Evolutionary conservation across 139 green algal species (phyloP).

Genomic region (Chlamydomonas sp.): DNA sequence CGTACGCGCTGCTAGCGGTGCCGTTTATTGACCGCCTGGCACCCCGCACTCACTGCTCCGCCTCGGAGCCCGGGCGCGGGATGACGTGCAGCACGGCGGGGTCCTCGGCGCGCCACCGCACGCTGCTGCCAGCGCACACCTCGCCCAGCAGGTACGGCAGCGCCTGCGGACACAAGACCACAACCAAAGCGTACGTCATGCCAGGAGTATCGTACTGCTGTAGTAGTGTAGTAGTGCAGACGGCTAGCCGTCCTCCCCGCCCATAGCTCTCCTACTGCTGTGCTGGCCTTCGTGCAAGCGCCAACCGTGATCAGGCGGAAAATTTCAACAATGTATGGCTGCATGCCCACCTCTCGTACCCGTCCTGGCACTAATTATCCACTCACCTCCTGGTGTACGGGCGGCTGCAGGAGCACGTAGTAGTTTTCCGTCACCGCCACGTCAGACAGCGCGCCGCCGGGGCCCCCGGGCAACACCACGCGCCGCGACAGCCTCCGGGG

Average conservation of each 20-base stretch:
- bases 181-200: too few species aligned
- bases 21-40: neutral
- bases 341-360: too few species aligned
- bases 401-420: slow-evolving; percentile 33
- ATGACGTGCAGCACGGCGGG: slow-evolving; percentile 29
- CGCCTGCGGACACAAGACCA: neutral
- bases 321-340: too few species aligned
- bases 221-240: neutral
- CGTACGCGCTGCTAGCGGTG: too few species aligned
- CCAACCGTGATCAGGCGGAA: too few species aligned
- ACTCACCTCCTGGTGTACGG: slow-evolving; percentile 9
- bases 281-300: too few species aligned
- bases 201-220: neutral
- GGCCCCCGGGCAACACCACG: neutral
- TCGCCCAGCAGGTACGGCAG: slow-evolving; percentile 33
- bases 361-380: neutral
- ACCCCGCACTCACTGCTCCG: slow-evolving; percentile 3
- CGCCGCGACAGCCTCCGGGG: neutral
- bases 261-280: too few species aligned
- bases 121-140: neutral
- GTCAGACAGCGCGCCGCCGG: slow-evolving; percentile 42
- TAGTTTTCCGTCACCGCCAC: slow-evolving; percentile 56
- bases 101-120: slow-evolving; percentile 17
- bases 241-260: neutral
- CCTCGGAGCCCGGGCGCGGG: slow-evolving; percentile 25